Evolutionary conservation across 2,329 filamentous ascomycete species (phyloP).

Genomic region (Daldinia sp.): DNA sequence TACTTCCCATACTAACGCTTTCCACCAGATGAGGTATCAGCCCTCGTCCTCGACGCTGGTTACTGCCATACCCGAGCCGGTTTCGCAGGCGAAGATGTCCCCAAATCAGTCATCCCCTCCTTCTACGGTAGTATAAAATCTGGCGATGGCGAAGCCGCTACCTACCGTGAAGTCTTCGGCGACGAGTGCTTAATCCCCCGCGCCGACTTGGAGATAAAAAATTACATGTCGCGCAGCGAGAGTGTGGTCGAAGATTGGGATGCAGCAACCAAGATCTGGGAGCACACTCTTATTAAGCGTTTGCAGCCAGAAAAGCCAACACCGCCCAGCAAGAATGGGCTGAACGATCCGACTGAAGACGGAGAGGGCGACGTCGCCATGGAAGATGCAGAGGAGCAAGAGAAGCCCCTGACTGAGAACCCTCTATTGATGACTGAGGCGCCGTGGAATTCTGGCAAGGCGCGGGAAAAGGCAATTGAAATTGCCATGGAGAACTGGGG

Average conservation of each 20-base stretch:
- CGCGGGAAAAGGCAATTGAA: constrained; percentile 93
- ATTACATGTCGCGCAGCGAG: constrained; percentile 85
- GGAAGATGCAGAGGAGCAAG: constrained; percentile 70
- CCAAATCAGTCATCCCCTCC: constrained; percentile 91
- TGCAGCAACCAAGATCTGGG: constrained; percentile 87
- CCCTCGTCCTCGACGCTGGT: constrained; percentile 94
- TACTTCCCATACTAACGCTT: constrained; percentile 28
- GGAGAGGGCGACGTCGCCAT: constrained; percentile 71
- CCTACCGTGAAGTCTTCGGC: constrained; percentile 77
- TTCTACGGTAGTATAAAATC: constrained; percentile 79
- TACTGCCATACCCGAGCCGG: constrained; percentile 92
- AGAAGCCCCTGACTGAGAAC: constrained; percentile 88
- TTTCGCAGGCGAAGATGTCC: constrained; percentile 97
- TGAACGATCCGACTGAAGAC: constrained; percentile 78
- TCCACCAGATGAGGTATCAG: constrained; percentile 89
- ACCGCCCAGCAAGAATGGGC: constrained; percentile 78
- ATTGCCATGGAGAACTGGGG: constrained; percentile 98
- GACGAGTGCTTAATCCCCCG: constrained; percentile 89
- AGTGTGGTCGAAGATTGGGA: constrained; percentile 98
- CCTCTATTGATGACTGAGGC: constrained; percentile 94
- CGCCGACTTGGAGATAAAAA: constrained; percentile 83
- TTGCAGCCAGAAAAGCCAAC: constrained; percentile 81
- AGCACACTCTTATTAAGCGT: constrained; percentile 89
- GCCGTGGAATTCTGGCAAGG: constrained; percentile 89
- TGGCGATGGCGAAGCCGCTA: constrained; percentile 58